phyloP scores from a whole-genome alignment of 2,329 filamentous ascomycete genomes.

The Furcasterigmium sp. region DNA sequence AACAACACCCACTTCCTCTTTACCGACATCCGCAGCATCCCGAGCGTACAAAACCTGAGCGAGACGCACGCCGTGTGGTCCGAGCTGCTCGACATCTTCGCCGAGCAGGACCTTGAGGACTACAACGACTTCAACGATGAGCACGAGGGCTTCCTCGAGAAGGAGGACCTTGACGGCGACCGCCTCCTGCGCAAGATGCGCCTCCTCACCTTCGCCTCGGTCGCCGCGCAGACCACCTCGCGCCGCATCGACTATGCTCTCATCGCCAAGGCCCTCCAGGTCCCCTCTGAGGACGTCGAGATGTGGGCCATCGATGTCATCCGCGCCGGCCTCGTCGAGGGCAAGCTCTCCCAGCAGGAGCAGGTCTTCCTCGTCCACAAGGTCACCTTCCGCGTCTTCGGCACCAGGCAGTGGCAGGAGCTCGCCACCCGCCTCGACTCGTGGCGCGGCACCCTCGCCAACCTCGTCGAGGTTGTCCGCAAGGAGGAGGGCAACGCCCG shows the following conservation, averaged over 20 bases:
- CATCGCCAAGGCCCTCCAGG: constrained; percentile 80
- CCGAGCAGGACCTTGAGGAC: constrained; percentile 88
- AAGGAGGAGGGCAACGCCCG: constrained; percentile 77
- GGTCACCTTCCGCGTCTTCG: constrained; percentile 93
- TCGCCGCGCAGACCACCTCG: constrained; percentile 77
- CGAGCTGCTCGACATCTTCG: constrained; percentile 92
- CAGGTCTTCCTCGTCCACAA: constrained; percentile 93
- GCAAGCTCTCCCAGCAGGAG: constrained; percentile 89
- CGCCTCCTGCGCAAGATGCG: constrained; percentile 92
- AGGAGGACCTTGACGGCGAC: constrained; percentile 65
- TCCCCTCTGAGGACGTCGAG: constrained; percentile 81
- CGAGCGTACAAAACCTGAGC: constrained; percentile 79
- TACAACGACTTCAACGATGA: constrained; percentile 94
- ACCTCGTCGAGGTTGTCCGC: constrained; percentile 72
- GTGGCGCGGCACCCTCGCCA: constrained; percentile 78
- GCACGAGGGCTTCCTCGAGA: constrained; percentile 79
- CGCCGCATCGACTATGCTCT: constrained; percentile 83
- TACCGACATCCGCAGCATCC: constrained; percentile 75
- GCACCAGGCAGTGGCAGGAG: constrained; percentile 97
- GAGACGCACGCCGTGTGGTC: constrained; percentile 81
- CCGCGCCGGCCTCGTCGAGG: constrained; percentile 90
- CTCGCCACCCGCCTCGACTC: constrained; percentile 85
- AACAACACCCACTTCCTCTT: constrained; percentile 61
- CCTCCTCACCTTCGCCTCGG: constrained; percentile 83
- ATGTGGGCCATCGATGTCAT: constrained; percentile 99